A percentile compares a stretch with the other conserved stretches of the same genome.
These are phyloP conservation scores for Heliamphora pulchella DNA, from an alignment of 179 eudicot species.

Conservation along the genomic window DNA sequence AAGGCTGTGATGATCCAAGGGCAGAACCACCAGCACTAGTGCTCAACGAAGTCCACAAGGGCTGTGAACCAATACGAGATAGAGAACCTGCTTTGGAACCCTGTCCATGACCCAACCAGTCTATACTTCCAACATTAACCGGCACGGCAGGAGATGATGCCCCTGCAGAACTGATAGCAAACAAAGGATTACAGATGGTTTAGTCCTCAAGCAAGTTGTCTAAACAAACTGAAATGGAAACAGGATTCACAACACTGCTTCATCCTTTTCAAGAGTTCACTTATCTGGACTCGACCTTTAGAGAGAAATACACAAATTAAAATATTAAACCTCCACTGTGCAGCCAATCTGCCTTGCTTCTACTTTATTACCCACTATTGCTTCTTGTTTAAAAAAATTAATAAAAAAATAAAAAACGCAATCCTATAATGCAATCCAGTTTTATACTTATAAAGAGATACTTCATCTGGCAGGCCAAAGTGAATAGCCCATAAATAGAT, in stretches of 20 bases:
- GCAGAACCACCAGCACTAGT: constrained; percentile 83
- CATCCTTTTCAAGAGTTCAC: background rate
- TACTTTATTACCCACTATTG: no score
- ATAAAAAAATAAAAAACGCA: no score
- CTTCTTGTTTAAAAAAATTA: no score
- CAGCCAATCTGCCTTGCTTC: background rate
- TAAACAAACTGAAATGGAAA: background rate
- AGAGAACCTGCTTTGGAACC: constrained; percentile 80
- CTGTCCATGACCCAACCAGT: constrained; percentile 78
- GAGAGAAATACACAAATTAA: background rate
- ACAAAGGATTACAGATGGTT: background rate
- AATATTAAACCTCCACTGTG: background rate
- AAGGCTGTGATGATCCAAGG: constrained; percentile 80
- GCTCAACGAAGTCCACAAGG: constrained; percentile 59
- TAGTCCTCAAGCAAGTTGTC: background rate
- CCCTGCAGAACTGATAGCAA: constrained; percentile 75
- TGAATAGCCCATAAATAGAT: background rate
- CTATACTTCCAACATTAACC: constrained; percentile 65
- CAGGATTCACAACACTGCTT: background rate
- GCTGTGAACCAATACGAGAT: constrained; percentile 58
- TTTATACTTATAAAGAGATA: no score
- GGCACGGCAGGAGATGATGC: constrained; percentile 87
- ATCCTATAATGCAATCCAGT: no score
- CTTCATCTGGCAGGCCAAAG: background rate
- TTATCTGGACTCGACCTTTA: background rate